phyloP scores from a whole-genome alignment of 176 grass and related monocot genomes.

The Poa annua region DNA sequence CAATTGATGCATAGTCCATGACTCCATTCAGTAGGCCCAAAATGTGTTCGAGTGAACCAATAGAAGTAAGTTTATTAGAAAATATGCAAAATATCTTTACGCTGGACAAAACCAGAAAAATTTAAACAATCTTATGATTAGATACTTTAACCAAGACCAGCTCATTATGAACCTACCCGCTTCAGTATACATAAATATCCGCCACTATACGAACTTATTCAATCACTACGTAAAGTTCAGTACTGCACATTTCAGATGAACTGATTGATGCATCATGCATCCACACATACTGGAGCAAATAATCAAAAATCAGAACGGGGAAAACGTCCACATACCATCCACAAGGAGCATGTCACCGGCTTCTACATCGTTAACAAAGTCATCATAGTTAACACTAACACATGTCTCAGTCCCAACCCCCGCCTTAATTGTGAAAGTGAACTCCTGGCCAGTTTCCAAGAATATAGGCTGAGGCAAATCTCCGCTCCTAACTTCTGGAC shows the following conservation, averaged over 20 bases:
- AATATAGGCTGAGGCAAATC: slow-evolving; percentile 87
- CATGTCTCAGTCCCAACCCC: slow-evolving; percentile 90
- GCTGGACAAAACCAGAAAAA: slow-evolving; percentile 17
- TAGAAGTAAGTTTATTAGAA: neutral
- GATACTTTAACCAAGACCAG: slow-evolving; percentile 24
- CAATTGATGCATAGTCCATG: slow-evolving; percentile 16
- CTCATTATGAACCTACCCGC: neutral
- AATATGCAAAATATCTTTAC: slow-evolving; percentile 14
- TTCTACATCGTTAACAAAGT: slow-evolving; percentile 96
- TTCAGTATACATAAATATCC: neutral
- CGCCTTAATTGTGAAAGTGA: slow-evolving; percentile 84
- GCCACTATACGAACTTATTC: neutral
- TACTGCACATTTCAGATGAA: slow-evolving; percentile 23
- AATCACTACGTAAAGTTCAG: slow-evolving; percentile 24
- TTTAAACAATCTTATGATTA: slow-evolving; percentile 6
- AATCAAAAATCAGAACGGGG: slow-evolving; percentile 8
- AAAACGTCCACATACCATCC: slow-evolving; percentile 62
- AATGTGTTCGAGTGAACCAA: slow-evolving; percentile 8
- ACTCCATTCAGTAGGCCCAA: slow-evolving; percentile 13
- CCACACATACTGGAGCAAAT: neutral
- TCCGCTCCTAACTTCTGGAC: slow-evolving; percentile 95
- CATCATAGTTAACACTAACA: slow-evolving; percentile 96
- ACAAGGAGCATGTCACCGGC: slow-evolving; percentile 96
- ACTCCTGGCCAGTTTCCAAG: slow-evolving; percentile 67
- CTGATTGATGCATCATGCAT: neutral